Evolutionary conservation across 2,329 filamentous ascomycete genomes (phyloP).

Genomic region (Acrocalymma vagum): DNA sequence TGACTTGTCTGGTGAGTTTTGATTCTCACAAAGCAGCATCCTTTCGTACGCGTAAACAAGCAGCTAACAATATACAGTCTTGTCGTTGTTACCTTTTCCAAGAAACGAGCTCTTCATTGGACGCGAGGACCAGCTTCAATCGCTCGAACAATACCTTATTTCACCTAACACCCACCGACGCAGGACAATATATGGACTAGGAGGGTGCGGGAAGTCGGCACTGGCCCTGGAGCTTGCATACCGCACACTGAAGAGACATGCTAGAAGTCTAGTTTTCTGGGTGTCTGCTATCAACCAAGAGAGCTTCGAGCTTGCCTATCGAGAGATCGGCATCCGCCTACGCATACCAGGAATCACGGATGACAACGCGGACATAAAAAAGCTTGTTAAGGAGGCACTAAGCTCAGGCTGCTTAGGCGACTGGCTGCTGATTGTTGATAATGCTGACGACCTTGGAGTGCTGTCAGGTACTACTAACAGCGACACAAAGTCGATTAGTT

Average conservation of each 20-base stretch:
- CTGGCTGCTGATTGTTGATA: slow-evolving; percentile 59
- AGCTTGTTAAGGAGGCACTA: slow-evolving; percentile 46
- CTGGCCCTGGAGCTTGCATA: slow-evolving; percentile 47
- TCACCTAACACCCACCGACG: slow-evolving; percentile 11
- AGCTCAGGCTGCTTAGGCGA: slow-evolving; percentile 25
- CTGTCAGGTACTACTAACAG: slow-evolving; percentile 23
- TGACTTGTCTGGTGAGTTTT: slow-evolving; percentile 13
- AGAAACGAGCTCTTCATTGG: slow-evolving; percentile 19
- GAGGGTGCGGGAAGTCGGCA: slow-evolving; percentile 27
- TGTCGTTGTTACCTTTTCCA: slow-evolving; percentile 16
- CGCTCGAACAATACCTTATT: slow-evolving; percentile 12
- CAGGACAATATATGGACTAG: slow-evolving; percentile 22
- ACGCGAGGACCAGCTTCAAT: slow-evolving; percentile 18
- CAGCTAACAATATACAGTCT: slow-evolving; percentile 17
- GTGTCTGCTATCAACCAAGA: slow-evolving; percentile 22
- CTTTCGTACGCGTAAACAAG: slow-evolving; percentile 3
- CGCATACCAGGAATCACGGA: slow-evolving; percentile 26
- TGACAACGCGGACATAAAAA: slow-evolving; percentile 45
- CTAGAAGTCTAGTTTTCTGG: slow-evolving; percentile 21
- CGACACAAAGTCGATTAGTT: slow-evolving; percentile 13
- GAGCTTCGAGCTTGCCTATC: slow-evolving; percentile 32
- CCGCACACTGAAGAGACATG: slow-evolving; percentile 39
- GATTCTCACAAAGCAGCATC: slow-evolving; percentile 11
- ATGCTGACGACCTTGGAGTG: slow-evolving; percentile 51
- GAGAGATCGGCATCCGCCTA: slow-evolving; percentile 17